Evolutionary conservation across 2,329 filamentous ascomycete genomes (phyloP), one percentile per base, ranked within the genome.

Genomic region (Ophiostoma novo-ulmi): DNA sequence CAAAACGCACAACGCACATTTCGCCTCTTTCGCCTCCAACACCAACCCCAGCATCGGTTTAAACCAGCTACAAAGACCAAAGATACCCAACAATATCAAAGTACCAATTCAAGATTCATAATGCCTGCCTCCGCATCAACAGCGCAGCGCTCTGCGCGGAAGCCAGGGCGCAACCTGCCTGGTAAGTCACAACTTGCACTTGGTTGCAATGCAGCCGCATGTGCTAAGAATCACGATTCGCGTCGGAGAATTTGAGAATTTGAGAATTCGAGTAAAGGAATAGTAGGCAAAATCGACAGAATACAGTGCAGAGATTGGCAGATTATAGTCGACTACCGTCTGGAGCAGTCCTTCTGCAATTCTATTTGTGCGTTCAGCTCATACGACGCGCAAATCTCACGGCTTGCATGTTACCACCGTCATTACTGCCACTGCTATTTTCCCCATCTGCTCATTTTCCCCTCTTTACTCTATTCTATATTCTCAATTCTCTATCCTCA

Each of bases 81-180:
- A 48, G 17, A 48, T 48, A 48, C 52, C 52, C 52, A 58, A 3
- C 31, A 13, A 58, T 6, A 11, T 7, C 39, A 3, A 13, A n/a
- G 14, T 20, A 22, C 35, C 63, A 39, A 41, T 22, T 22, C 63
- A 65, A 41, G 7, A 65, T 48, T 20, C 17, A 48, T 20, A 58
- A 58, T 65, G 63, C n/a, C 63, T 20, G 36, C 36, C 20, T 20
- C 55, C 3, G 22, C 26, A 36, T 39, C 36, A 13, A 39, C 63
- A 22, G 20, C 63, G 63, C 63, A 39, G 35, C 61, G 61, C 61
- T 22, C 61, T 64, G 61, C 61, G n/a, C 35, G 63, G 36, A 65
- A 22, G 35, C 63, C 20, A 10, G 63, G 63, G 17, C 20, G 35
- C 5, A n/a, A 65, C 38, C 35, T 65, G 35, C 63, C 63, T 65